Base-by-base conservation (phyloP, 805 yeast species). In the Nakazawaea anatomiae region DNA sequence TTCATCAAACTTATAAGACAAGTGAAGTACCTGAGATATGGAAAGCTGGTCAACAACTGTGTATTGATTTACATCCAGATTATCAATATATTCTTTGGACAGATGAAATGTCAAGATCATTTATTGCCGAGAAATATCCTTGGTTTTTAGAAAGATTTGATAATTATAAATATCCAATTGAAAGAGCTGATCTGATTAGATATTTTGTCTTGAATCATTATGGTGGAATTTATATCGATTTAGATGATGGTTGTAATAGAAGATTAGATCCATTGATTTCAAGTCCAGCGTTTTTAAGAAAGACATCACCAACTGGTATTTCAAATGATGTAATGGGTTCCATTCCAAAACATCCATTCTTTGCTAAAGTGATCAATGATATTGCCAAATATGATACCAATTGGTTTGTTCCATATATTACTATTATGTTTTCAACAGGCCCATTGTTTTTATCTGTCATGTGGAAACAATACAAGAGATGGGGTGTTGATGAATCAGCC, bases 301-400 rank as follows among this genome's bases (percentile, higher is more conserved):
- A 88, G 62, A 90, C 97, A 1, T 69, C 79, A 5, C 97, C 97
- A 29, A 86, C 96, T 0, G 97, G 97, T 48, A 81, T 91, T 40
- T 87, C 96, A 4, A 91, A 91, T 65, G 96, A 90, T 64, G 90
- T 90, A 12, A 87, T 91, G 96, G 96, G 96, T 9, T 72, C 92
- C 3, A 84, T 86, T 10, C 96, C 95, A 35, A 72, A 75, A 46
- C 97, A 91, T 66, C 96, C 96, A 3, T 88, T 90, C 68, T 89
- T 88, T 71, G 65, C 76, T 45, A 83, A 83, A 61, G 86, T 77
- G 14, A 76, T 89, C 54, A 85, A 84, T 54, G 77, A 77, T 44
- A 72, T 91, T 54, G 67, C 81, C 54, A 73, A 68, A 47, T 85
- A 80, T 62, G 82, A 89, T 61, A 74, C 77, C 57, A 85, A 87